Evolutionary conservation across 305 asterid species (phyloP).

Genomic region (Withania somnifera): DNA sequence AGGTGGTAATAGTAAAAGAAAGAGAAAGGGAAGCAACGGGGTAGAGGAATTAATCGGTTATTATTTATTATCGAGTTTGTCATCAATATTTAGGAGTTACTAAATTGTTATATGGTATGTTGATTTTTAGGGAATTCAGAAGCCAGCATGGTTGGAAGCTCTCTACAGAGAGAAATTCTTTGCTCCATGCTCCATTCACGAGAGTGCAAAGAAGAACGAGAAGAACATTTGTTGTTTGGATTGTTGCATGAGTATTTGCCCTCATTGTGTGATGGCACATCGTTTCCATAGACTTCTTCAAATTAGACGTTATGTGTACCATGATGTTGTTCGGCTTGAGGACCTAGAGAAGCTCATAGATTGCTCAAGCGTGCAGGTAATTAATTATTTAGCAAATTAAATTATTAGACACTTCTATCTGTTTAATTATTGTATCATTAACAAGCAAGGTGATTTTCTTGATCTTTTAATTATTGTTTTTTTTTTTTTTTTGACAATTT

Average conservation of each 20-base stretch:
- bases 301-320: conserved; percentile 89
- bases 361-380: conserved; percentile 86
- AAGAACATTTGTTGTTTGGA: conserved; percentile 81
- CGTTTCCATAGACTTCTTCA: conserved; percentile 77
- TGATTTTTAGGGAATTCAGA: conserved; percentile 37
- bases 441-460: no score
- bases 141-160: conserved; percentile 86
- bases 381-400: not conserved
- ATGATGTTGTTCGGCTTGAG: conserved; percentile 82
- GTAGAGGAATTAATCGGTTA: not conserved
- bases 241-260: conserved; percentile 89
- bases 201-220: conserved; percentile 75
- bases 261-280: conserved; percentile 79
- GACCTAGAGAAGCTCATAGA: conserved; percentile 83
- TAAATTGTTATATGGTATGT: not conserved
- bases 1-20: not conserved
- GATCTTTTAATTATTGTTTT: no score
- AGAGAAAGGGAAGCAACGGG: not conserved
- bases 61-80: not conserved
- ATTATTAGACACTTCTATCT: no score
- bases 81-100: not conserved
- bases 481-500: not conserved
- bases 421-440: no score
- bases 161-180: conserved; percentile 61
- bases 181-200: conserved; percentile 62